Evolutionary conservation across 495 filamentous ascomycete species (phyloP).

Genomic region (Penicillium turbatum): DNA sequence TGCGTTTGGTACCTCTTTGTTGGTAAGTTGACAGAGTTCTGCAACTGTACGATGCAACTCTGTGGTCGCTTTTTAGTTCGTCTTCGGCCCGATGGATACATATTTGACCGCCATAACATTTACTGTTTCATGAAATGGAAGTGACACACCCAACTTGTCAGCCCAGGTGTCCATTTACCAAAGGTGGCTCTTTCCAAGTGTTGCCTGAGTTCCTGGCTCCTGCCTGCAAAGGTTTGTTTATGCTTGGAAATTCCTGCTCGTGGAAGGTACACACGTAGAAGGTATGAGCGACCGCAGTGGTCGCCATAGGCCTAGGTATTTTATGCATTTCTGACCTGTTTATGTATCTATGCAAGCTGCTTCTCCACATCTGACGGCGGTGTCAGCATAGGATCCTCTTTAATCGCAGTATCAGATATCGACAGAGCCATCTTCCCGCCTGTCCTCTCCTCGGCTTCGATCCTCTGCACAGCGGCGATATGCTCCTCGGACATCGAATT

Average conservation of each 20-base stretch:
- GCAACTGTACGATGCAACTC: too few species aligned
- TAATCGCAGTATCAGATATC: slow-evolving; percentile 1
- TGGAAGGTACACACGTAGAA: background rate
- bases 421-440: slow-evolving; percentile 2
- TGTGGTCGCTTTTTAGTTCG: too few species aligned
- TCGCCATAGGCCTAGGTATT: background rate
- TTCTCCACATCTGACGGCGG: slow-evolving; percentile 31
- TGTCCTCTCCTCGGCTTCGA: slow-evolving; percentile 6
- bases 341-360: slow-evolving; percentile 12
- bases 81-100: too few species aligned
- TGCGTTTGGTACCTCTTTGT: background rate
- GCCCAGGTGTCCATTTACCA: too few species aligned
- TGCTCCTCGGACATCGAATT: slow-evolving; percentile 47
- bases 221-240: background rate
- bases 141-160: too few species aligned
- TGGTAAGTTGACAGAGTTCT: too few species aligned
- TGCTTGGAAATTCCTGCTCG: background rate
- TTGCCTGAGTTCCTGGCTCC: background rate
- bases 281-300: background rate
- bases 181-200: background rate
- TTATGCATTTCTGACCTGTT: background rate
- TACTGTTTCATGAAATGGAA: too few species aligned
- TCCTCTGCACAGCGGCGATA: slow-evolving; percentile 16
- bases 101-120: too few species aligned
- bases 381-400: slow-evolving; percentile 23